Conservation (phyloP, 345 rosid species). For the Citrus medica region DNA sequence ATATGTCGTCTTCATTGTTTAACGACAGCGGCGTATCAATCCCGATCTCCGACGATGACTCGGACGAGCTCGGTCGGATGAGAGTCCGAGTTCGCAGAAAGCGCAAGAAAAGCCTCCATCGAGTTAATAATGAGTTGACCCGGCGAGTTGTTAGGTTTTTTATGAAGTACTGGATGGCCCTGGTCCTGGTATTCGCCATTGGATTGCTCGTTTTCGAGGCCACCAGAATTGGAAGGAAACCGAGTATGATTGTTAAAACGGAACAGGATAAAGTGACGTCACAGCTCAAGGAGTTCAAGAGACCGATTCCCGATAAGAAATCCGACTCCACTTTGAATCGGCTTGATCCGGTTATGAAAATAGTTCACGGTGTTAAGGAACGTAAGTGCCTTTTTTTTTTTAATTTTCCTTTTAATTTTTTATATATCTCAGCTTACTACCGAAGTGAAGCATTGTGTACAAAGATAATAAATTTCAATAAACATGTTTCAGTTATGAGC, state of each 20-base stretch:
- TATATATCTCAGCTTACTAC: background rate
- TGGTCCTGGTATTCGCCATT: slow-evolving; percentile 50
- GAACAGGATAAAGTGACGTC: slow-evolving; percentile 7
- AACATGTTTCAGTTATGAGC: background rate
- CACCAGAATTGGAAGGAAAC: slow-evolving; percentile 46
- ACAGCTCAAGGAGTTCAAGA: background rate
- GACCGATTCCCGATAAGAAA: slow-evolving; percentile 23
- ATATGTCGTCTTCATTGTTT: slow-evolving; percentile 30
- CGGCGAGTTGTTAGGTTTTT: slow-evolving; percentile 45
- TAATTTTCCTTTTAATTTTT: background rate
- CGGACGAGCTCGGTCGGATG: slow-evolving; percentile 57
- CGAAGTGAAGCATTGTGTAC: background rate
- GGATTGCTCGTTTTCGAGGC: slow-evolving; percentile 64
- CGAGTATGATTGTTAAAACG: slow-evolving; percentile 16
- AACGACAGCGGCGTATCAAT: slow-evolving; percentile 50
- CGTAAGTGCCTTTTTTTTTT: slow-evolving; percentile 32
- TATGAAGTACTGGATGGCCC: slow-evolving; percentile 55
- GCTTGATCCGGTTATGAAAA: slow-evolving; percentile 49
- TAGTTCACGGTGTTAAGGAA: slow-evolving; percentile 41
- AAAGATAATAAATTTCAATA: background rate
- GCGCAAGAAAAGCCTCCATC: slow-evolving; percentile 59
- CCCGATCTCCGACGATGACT: slow-evolving; percentile 71
- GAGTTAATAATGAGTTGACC: slow-evolving; percentile 38
- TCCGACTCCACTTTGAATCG: slow-evolving; percentile 44
- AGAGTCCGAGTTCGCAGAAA: slow-evolving; percentile 64